Conservation (phyloP, 768 basidiomycete species). For the Hysterangium stoloniferum region DNA sequence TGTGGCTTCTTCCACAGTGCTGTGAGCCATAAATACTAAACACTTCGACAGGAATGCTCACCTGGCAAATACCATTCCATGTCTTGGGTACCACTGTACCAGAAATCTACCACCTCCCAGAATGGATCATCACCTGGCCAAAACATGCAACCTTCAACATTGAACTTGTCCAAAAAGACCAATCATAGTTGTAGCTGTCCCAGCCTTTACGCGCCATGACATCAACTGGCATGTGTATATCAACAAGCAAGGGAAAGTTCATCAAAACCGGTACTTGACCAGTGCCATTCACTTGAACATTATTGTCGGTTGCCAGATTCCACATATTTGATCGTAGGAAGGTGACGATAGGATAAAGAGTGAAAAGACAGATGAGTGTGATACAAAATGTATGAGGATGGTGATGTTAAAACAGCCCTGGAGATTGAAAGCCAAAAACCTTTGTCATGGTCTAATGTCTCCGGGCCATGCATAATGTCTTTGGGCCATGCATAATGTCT, state of each 20-base stretch:
- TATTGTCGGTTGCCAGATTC: constrained; percentile 47
- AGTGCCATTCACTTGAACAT: constrained; percentile 57
- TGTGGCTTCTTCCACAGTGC: constrained; percentile 22
- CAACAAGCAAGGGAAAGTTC: constrained; percentile 54
- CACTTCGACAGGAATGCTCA: too few species aligned
- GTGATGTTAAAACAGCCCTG: constrained; percentile 64
- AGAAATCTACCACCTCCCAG: constrained; percentile 66
- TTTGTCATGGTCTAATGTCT: constrained; percentile 23
- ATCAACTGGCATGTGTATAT: constrained; percentile 54
- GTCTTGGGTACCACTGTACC: constrained; percentile 67
- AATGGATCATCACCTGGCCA: constrained; percentile 62
- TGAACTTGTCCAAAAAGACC: constrained; percentile 81
- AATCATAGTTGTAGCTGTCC: constrained; percentile 64
- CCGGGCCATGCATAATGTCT: too few species aligned
- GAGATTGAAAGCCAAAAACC: constrained; percentile 23
- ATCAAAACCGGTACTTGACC: constrained; percentile 57
- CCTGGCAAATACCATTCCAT: constrained; percentile 70
- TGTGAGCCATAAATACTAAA: too few species aligned
- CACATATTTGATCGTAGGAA: constrained; percentile 29
- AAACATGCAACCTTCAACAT: constrained; percentile 61
- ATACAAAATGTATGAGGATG: constrained; percentile 56
- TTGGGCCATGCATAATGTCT: constrained; percentile 65
- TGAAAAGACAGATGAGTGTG: constrained; percentile 65
- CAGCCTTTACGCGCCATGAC: constrained; percentile 60
- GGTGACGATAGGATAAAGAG: constrained; percentile 69